These are phyloP conservation scores for Saccharomycopsis fibuligera DNA, from an alignment of 805 yeast species.

Conservation along the genomic window DNA sequence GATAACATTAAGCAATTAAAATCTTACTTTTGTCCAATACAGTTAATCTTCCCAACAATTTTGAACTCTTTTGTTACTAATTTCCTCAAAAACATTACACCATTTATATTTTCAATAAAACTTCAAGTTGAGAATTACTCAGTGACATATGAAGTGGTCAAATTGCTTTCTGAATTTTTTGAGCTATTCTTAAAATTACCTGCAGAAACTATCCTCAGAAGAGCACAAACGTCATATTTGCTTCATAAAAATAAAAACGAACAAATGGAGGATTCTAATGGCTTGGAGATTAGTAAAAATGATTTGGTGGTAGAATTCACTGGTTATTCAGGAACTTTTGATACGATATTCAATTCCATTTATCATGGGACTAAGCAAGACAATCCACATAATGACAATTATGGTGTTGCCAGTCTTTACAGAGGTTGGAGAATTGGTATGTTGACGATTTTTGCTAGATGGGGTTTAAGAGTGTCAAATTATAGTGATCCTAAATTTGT, in stretches of 20 bases:
- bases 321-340: conserved; percentile 48
- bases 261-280: conserved; percentile 33
- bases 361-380: conserved; percentile 17
- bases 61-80: conserved; percentile 55
- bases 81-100: conserved; percentile 60
- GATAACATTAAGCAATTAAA: conserved; percentile 52
- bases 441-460: conserved; percentile 71
- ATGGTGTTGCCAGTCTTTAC: conserved; percentile 51
- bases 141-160: conserved; percentile 44
- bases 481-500: conserved; percentile 12
- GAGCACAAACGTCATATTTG: conserved; percentile 73
- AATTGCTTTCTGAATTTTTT: conserved; percentile 52
- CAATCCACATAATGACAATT: conserved; percentile 32
- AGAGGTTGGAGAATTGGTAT: conserved; percentile 92
- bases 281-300: conserved; percentile 38
- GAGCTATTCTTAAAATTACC: conserved; percentile 79
- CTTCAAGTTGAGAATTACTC: conserved; percentile 68
- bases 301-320: conserved; percentile 56
- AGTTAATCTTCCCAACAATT: conserved; percentile 60
- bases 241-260: conserved; percentile 28
- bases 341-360: conserved; percentile 43
- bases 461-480: conserved; percentile 55
- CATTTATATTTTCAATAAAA: conserved; percentile 51
- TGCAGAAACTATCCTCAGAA: conserved; percentile 74
- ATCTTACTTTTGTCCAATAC: conserved; percentile 47